phyloP scores from a whole-genome alignment of 768 basidiomycete genomes.

The Lactifluus hygrophoroides region DNA sequence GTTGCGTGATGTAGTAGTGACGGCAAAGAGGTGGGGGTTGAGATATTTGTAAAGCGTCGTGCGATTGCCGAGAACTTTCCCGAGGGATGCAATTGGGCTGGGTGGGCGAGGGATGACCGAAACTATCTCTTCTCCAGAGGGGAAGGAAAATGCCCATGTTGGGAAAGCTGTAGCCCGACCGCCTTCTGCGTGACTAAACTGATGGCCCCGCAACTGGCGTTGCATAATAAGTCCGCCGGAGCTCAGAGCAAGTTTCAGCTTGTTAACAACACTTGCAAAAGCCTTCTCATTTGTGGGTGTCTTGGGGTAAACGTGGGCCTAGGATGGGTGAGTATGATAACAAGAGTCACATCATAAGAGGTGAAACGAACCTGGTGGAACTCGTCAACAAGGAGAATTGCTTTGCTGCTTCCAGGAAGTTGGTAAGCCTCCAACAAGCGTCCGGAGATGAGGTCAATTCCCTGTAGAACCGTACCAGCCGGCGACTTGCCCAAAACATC shows the following conservation, averaged over 20 bases:
- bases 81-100: conserved; percentile 64
- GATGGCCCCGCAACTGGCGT: conserved; percentile 50
- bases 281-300: conserved; percentile 36
- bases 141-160: conserved; percentile 58
- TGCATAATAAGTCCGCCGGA: conserved; percentile 34
- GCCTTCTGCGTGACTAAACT: conserved; percentile 35
- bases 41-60: conserved; percentile 92
- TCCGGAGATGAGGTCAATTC: conserved; percentile 52
- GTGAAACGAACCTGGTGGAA: conserved; percentile 52
- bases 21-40: conserved; percentile 67
- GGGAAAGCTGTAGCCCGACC: conserved; percentile 44
- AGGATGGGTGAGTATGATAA: not conserved
- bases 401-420: conserved; percentile 35
- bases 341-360: not conserved
- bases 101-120: conserved; percentile 39
- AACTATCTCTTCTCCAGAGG: conserved; percentile 48
- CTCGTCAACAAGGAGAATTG: conserved; percentile 64
- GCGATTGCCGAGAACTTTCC: conserved; percentile 80
- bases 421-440: conserved; percentile 51
- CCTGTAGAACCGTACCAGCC: conserved; percentile 40
- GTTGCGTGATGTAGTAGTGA: conserved; percentile 40
- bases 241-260: conserved; percentile 49
- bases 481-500: conserved; percentile 33
- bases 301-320: conserved; percentile 66
- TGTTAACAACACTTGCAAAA: conserved; percentile 37